Percentiles rank a stretch among this genome's conserved stretches.
phyloP scores from a whole-genome alignment of 768 basidiomycete species.

The Pleurotus ostreatus region DNA sequence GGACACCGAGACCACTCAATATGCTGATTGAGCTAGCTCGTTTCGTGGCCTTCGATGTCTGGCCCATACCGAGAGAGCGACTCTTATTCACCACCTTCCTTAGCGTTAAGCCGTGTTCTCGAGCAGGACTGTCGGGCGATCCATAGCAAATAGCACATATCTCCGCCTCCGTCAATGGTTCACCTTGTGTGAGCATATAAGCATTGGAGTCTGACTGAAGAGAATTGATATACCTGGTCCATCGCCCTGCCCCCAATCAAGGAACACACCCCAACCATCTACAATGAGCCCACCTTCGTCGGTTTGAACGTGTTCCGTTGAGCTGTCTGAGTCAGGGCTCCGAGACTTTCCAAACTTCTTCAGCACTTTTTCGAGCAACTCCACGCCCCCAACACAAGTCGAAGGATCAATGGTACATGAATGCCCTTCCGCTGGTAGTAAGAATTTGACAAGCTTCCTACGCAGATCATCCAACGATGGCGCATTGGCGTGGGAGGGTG shows the following conservation, averaged over 20 bases:
- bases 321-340: slow-evolving; percentile 36
- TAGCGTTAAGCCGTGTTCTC: slow-evolving; percentile 76
- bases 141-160: slow-evolving; percentile 82
- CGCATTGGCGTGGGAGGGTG: slow-evolving; percentile 37
- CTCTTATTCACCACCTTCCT: slow-evolving; percentile 46
- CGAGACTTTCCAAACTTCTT: slow-evolving; percentile 81
- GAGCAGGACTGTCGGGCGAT: slow-evolving; percentile 69
- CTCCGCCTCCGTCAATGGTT: slow-evolving; percentile 77
- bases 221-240: slow-evolving; percentile 41
- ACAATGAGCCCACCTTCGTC: slow-evolving; percentile 76
- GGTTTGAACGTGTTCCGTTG: slow-evolving; percentile 53
- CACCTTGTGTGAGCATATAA: slow-evolving; percentile 35
- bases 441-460: slow-evolving; percentile 85
- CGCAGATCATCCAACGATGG: slow-evolving; percentile 75
- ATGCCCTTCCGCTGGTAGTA: slow-evolving; percentile 76
- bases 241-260: slow-evolving; percentile 55
- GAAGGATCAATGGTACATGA: slow-evolving; percentile 77
- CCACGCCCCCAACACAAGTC: slow-evolving; percentile 75
- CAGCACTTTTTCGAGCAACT: slow-evolving; percentile 84
- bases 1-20: slow-evolving; percentile 88
- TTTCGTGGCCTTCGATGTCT: slow-evolving; percentile 58
- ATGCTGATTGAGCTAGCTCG: slow-evolving; percentile 94
- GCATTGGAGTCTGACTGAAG: background rate
- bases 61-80: slow-evolving; percentile 16
- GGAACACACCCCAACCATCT: slow-evolving; percentile 87